A percentile compares a stretch with the other conserved stretches of the same genome.
Evolutionary conservation across 495 filamentous ascomycete genomes (phyloP).

Genomic region (Aspergillus cavernicola): DNA sequence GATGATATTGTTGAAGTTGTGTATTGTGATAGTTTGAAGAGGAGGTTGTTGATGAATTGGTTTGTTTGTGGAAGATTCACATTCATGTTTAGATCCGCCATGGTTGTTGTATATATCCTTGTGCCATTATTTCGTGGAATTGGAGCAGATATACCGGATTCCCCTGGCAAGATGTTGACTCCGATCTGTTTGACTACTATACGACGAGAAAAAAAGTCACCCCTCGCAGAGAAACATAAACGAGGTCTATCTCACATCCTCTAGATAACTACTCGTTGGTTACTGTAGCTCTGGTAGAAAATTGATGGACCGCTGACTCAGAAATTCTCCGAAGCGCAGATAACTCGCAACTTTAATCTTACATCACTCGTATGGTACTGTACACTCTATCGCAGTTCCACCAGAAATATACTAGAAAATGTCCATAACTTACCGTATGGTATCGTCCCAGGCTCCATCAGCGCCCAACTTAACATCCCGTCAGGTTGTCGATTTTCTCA

Average conservation of each 20-base stretch:
- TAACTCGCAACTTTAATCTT: constrained; percentile 7
- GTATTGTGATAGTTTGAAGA: constrained; percentile 21
- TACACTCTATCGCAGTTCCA: background rate
- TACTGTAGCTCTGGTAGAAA: too few relatives aligned
- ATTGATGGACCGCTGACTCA: constrained; percentile 17
- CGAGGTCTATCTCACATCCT: too few relatives aligned
- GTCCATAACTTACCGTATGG: background rate
- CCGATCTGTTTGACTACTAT: too few relatives aligned
- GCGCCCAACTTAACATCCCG: background rate
- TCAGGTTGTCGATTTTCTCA: background rate
- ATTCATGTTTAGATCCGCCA: background rate
- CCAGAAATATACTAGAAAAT: background rate
- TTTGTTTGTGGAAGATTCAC: constrained; percentile 1
- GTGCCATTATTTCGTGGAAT: too few relatives aligned
- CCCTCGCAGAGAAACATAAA: too few relatives aligned
- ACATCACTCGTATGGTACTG: background rate
- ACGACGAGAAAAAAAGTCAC: too few relatives aligned
- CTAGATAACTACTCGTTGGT: too few relatives aligned
- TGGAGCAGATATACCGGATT: too few relatives aligned
- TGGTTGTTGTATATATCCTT: background rate
- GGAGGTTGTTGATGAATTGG: constrained; percentile 30
- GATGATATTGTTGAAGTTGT: background rate
- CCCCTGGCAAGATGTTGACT: too few relatives aligned
- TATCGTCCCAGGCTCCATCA: background rate
- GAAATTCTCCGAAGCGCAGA: constrained; percentile 19